Conservation (phyloP, 2,329 filamentous ascomycete genomes). For the Cordyceps fumosorosea region DNA sequence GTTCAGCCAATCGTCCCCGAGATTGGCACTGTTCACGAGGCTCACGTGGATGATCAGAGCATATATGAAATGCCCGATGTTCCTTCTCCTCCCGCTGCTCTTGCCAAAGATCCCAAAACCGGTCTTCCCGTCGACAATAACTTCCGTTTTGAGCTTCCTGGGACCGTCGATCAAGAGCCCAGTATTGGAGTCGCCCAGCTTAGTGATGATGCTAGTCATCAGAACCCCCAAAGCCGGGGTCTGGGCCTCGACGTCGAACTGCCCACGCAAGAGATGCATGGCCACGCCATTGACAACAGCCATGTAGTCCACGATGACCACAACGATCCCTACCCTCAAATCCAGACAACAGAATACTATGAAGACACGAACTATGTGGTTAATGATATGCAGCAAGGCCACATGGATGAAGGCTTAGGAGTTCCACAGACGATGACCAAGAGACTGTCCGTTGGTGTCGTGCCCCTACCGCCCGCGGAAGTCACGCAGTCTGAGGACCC, state of each 20-base stretch:
- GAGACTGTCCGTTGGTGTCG: conserved; percentile 64
- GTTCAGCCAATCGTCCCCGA: conserved; percentile 32
- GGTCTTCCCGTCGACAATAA: conserved; percentile 16
- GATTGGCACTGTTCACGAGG: conserved; percentile 29
- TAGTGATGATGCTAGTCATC: conserved; percentile 17
- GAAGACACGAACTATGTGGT: conserved; percentile 26
- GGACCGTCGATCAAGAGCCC: conserved; percentile 8
- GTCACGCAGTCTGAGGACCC: conserved; percentile 77
- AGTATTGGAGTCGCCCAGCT: conserved; percentile 16
- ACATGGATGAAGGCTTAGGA: conserved; percentile 34
- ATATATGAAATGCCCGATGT: conserved; percentile 25
- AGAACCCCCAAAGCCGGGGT: conserved; percentile 23
- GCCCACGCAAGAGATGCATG: conserved; percentile 19
- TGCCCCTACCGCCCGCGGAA: conserved; percentile 82
- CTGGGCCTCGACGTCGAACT: conserved; percentile 31
- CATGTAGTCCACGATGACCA: conserved; percentile 15
- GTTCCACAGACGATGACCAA: conserved; percentile 50
- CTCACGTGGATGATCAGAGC: conserved; percentile 11
- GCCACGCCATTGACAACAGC: conserved; percentile 12
- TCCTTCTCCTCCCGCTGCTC: conserved; percentile 24
- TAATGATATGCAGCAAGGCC: conserved; percentile 16
- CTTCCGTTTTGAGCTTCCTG: conserved; percentile 14
- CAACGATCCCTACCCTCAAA: conserved; percentile 20
- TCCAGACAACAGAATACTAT: conserved; percentile 27
- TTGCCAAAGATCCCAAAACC: conserved; percentile 23